Evolutionary conservation across 306 rosid genomes (phyloP).

Genomic region (Purshia tridentata): DNA sequence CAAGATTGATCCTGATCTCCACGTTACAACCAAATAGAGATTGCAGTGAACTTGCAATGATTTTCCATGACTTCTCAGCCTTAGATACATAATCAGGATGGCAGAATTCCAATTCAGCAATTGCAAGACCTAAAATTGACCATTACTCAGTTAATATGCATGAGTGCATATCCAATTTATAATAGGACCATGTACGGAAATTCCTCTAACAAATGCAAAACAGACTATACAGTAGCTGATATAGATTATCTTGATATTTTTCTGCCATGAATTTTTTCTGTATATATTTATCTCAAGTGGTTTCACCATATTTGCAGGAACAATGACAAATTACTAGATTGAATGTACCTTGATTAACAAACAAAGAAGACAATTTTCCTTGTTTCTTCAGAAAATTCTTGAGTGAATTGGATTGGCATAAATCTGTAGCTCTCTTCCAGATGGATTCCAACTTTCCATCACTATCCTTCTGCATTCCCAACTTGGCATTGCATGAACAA

Average conservation of each 20-base stretch:
- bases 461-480: constrained; percentile 47
- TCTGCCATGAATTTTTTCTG: not conserved
- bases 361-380: constrained; percentile 69
- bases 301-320: not conserved
- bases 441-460: constrained; percentile 60
- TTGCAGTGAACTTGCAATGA: constrained; percentile 67
- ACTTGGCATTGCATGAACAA: constrained; percentile 37
- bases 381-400: constrained; percentile 67
- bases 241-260: not conserved
- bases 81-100: constrained; percentile 47
- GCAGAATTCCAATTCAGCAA: constrained; percentile 70
- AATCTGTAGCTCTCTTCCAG: constrained; percentile 69
- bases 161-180: not conserved
- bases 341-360: constrained; percentile 44
- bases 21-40: constrained; percentile 59
- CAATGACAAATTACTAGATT: not conserved
- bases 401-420: constrained; percentile 59
- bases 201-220: not conserved
- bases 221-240: not conserved
- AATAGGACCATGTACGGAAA: not conserved
- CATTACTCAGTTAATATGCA: constrained; percentile 2
- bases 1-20: constrained; percentile 68
- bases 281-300: not conserved
- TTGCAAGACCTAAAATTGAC: constrained; percentile 57
- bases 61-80: constrained; percentile 84